Evolutionary conservation across 345 rosid species (phyloP).

Genomic region (Syzygium aromaticum): DNA sequence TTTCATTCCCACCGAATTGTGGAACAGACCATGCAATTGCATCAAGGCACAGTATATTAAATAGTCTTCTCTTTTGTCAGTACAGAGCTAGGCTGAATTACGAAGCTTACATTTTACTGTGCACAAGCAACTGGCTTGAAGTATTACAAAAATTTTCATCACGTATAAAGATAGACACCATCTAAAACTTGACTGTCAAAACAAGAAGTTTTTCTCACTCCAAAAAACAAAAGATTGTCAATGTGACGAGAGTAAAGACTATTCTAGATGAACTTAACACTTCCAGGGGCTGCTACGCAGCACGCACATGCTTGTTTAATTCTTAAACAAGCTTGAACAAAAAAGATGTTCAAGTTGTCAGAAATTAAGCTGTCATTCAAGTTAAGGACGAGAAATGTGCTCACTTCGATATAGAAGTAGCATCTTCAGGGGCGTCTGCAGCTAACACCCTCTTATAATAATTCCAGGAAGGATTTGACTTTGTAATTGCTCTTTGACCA

Average conservation of each 20-base stretch:
- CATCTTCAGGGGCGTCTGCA: not conserved
- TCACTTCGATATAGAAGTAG: not conserved
- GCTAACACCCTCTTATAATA: constrained; percentile 36
- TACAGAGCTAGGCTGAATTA: not conserved
- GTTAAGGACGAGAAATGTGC: not conserved
- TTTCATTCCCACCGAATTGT: not conserved
- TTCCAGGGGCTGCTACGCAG: not conserved
- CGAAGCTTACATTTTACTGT: not conserved
- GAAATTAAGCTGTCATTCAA: not conserved
- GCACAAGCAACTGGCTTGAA: not conserved
- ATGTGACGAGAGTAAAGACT: not conserved
- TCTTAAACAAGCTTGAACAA: not conserved
- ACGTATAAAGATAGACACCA: not conserved
- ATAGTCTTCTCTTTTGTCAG: not conserved
- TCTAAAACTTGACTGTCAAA: not conserved
- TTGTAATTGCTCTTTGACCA: constrained; percentile 66
- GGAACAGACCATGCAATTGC: not conserved
- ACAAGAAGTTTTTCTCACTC: not conserved
- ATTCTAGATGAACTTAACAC: not conserved
- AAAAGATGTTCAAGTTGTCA: not conserved
- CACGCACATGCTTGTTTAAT: not conserved
- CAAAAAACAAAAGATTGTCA: not conserved
- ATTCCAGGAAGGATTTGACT: constrained; percentile 42
- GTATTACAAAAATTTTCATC: not conserved
- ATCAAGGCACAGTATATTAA: not conserved